Percentiles rank a stretch among this genome's conserved stretches.
Conservation (phyloP, 2,329 filamentous ascomycete species). For the Talaromyces sp. region DNA sequence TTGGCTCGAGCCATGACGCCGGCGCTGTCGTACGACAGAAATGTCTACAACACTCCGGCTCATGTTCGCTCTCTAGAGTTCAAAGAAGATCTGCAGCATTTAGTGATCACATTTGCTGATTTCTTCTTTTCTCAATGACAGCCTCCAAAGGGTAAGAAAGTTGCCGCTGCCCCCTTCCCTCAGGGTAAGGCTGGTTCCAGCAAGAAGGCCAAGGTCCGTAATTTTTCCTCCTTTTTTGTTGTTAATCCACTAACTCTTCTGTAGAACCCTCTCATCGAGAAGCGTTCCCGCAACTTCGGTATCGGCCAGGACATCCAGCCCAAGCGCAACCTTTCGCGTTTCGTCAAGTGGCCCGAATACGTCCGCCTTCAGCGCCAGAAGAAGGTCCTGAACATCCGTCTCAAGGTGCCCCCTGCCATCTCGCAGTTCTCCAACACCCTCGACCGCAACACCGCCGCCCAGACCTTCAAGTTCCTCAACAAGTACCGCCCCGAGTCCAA, state of each 20-base stretch:
- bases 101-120: slow-evolving; percentile 78
- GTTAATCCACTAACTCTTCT: slow-evolving; percentile 1
- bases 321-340: slow-evolving; percentile 88
- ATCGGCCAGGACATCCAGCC: slow-evolving; percentile 99
- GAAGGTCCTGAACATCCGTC: slow-evolving; percentile 95
- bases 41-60: slow-evolving; percentile 10
- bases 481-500: slow-evolving; percentile 99
- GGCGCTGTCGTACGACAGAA: slow-evolving; percentile 14
- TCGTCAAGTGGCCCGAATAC: slow-evolving; percentile 99
- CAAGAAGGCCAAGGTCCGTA: slow-evolving; percentile 97
- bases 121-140: slow-evolving; percentile 99
- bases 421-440: slow-evolving; percentile 97
- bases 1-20: slow-evolving; percentile 55
- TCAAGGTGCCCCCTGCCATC: slow-evolving; percentile 97
- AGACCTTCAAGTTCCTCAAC: slow-evolving; percentile 98
- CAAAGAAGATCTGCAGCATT: slow-evolving; percentile 67
- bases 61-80: slow-evolving; percentile 77
- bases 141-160: slow-evolving; percentile 99
- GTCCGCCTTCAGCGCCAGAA: slow-evolving; percentile 92
- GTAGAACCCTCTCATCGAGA: slow-evolving; percentile 99
- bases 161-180: slow-evolving; percentile 93
- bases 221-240: slow-evolving; percentile 11
- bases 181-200: slow-evolving; percentile 77
- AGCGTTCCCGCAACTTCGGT: slow-evolving; percentile 93
- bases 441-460: slow-evolving; percentile 92